Evolutionary conservation across 768 basidiomycete genomes (phyloP), one percentile per base, ranked within the genome.

Genomic region (Astraeus odoratus): DNA sequence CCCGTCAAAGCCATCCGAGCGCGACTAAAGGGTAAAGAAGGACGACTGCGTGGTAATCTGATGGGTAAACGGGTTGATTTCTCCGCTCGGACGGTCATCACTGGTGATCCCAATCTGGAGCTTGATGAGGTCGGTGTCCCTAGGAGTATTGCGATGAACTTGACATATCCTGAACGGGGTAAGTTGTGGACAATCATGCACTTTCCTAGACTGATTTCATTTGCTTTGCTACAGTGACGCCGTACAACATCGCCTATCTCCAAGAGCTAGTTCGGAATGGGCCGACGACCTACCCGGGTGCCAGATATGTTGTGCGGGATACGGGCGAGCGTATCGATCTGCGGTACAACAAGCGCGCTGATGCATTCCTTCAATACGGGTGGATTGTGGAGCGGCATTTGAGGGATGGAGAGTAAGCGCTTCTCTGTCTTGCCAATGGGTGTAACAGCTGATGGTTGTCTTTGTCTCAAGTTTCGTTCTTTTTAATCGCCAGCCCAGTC

Each of bases 1-100:
- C 94, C 96, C 22, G 87, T 99, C 48, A 99, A 99, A 66, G 94
- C 96, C 27, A 97, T 99, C 57, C 91, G 96, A 47, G 93, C 95
- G 5, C 85, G 96, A 35, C 76, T 99, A 44, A 99, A 99, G 75
- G 96, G 96, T 41, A 98, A 99, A 66, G 96, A 99, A 66, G 96
- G 96, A 31, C 88, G 96, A 58, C 76, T 99, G 42, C 83, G 96
- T 64, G 96, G 96, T 26, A 99, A 98, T 63, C 62, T 99, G 66
- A 98, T 98, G 96, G 96, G 96, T 39, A 98, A 98, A 67, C 92
- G 96, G 66, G 96, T 99, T 44, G 96, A 98, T 59, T 98, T 98
- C 65, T 99, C 96, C 1, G 96, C 96, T 2, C 88, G 96, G 48
- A 99, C 95, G 15, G 96, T 99, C 57, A 99, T 99, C 61, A 98